Percentiles rank a stretch among this genome's conserved stretches.
These are phyloP conservation scores for Jimgerdemannia lactiflua DNA, from an alignment of 192 early-diverging fungal genomes.

Conservation along the genomic window DNA sequence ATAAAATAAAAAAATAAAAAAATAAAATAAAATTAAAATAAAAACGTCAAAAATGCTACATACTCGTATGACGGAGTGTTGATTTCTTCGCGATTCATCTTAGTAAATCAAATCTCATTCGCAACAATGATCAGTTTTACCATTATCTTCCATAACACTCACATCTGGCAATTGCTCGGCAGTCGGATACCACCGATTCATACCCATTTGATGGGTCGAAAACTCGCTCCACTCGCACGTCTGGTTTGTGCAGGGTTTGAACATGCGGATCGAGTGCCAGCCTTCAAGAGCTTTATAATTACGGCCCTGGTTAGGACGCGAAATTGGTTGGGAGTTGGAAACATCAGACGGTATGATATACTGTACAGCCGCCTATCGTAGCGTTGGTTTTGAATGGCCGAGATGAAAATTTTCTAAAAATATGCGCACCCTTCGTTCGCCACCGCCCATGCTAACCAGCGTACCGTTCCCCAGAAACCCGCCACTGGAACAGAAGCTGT, in stretches of 20 bases:
- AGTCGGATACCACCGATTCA: constrained; percentile 51
- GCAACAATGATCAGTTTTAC: too few species aligned
- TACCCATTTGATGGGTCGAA: constrained; percentile 27
- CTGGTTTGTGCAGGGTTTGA: constrained; percentile 38
- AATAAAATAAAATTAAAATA: too few species aligned
- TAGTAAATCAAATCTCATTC: too few species aligned
- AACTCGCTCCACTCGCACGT: constrained; percentile 44
- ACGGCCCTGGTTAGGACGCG: neutral
- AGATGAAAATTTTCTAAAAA: too few species aligned
- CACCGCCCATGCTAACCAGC: constrained; percentile 45
- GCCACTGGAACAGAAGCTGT: constrained; percentile 56
- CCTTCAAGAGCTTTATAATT: constrained; percentile 25
- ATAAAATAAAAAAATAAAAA: too few species aligned
- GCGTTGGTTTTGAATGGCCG: too few species aligned
- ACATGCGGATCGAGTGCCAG: constrained; percentile 42
- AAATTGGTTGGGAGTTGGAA: too few species aligned
- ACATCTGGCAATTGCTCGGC: constrained; percentile 34
- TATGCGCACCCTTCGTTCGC: constrained; percentile 15
- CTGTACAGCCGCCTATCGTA: too few species aligned
- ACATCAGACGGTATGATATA: too few species aligned
- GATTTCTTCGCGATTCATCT: constrained; percentile 25
- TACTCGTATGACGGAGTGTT: constrained; percentile 47
- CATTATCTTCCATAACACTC: neutral
- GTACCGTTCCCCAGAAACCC: constrained; percentile 49
- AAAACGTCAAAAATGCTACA: neutral